Conservation (phyloP, 2,329 filamentous ascomycete species). For the Exserohilum turcica region DNA sequence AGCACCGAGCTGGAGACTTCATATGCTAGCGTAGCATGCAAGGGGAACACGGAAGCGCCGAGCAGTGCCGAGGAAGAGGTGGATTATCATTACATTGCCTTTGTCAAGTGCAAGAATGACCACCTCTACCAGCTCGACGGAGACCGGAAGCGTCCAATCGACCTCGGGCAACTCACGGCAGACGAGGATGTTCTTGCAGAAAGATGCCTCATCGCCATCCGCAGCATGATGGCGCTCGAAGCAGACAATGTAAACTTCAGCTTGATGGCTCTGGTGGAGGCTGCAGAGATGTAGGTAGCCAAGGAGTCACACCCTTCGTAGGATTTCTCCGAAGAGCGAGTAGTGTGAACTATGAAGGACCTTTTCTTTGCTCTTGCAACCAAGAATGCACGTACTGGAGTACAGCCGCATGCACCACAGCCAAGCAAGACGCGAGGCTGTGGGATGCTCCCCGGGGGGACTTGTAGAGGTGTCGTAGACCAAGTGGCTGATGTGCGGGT, state of each 20-base stretch:
- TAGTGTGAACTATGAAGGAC: conserved; percentile 63
- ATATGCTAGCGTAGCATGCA: conserved; percentile 32
- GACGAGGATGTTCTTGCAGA: conserved; percentile 32
- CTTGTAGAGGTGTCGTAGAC: conserved; percentile 51
- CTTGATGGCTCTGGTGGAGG: conserved; percentile 37
- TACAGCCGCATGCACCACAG: conserved; percentile 50
- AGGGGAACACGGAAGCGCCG: conserved; percentile 36
- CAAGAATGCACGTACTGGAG: conserved; percentile 45
- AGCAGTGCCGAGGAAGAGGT: conserved; percentile 39
- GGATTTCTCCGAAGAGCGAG: conserved; percentile 52
- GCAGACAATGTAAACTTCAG: conserved; percentile 33
- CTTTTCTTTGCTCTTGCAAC: conserved; percentile 55
- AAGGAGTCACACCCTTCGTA: conserved; percentile 59
- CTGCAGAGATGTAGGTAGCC: conserved; percentile 53
- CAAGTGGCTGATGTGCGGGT: conserved; percentile 54
- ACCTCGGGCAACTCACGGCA: conserved; percentile 31
- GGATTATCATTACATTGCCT: conserved; percentile 43
- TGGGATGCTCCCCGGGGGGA: conserved; percentile 53
- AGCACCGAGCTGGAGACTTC: conserved; percentile 30
- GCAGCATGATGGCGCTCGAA: conserved; percentile 23
- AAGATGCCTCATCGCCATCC: conserved; percentile 27
- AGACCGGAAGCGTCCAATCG: conserved; percentile 37
- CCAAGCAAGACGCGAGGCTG: conserved; percentile 56
- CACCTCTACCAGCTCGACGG: conserved; percentile 41
- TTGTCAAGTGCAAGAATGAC: conserved; percentile 34